Percentiles rank a stretch among this genome's conserved stretches.
phyloP scores from a whole-genome alignment of 495 filamentous ascomycete genomes.

The Aspergillus carlsbadensis region DNA sequence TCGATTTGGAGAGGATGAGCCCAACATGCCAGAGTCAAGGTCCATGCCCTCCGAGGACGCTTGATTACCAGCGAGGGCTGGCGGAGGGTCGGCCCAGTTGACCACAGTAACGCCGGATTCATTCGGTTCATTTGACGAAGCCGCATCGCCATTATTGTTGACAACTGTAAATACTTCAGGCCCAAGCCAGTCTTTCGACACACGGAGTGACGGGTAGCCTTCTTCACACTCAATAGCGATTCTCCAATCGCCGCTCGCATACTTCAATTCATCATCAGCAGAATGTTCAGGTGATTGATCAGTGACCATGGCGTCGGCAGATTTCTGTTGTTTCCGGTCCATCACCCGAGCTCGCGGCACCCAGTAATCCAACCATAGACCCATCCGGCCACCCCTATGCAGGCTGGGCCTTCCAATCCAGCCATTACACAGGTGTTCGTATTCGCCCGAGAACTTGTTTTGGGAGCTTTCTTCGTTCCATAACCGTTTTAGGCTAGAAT shows the following conservation, averaged over 20 bases:
- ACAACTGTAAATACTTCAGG: conserved; percentile 31
- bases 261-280: conserved; percentile 20
- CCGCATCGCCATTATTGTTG: conserved; percentile 21
- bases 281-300: conserved; percentile 28
- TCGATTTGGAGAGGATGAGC: conserved; percentile 60
- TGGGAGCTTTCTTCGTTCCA: conserved; percentile 52
- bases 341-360: conserved; percentile 56
- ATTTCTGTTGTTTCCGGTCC: conserved; percentile 36
- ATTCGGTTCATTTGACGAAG: conserved; percentile 21
- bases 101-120: conserved; percentile 24
- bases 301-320: conserved; percentile 36
- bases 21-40: conserved; percentile 45
- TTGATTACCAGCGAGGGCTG: conserved; percentile 40
- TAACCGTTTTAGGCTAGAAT: conserved; percentile 62
- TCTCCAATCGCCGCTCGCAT: conserved; percentile 32
- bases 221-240: conserved; percentile 48
- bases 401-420: conserved; percentile 74
- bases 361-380: conserved; percentile 87
- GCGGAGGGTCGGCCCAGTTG: conserved; percentile 53
- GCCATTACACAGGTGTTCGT: conserved; percentile 48
- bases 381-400: conserved; percentile 69
- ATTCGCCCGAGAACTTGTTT: conserved; percentile 41
- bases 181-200: conserved; percentile 47
- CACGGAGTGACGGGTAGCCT: conserved; percentile 47
- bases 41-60: conserved; percentile 45